A percentile compares a stretch with the other conserved stretches of the same genome.
phyloP scores from a whole-genome alignment of 2,329 filamentous ascomycete genomes.

The Xylariaceae sp. region DNA sequence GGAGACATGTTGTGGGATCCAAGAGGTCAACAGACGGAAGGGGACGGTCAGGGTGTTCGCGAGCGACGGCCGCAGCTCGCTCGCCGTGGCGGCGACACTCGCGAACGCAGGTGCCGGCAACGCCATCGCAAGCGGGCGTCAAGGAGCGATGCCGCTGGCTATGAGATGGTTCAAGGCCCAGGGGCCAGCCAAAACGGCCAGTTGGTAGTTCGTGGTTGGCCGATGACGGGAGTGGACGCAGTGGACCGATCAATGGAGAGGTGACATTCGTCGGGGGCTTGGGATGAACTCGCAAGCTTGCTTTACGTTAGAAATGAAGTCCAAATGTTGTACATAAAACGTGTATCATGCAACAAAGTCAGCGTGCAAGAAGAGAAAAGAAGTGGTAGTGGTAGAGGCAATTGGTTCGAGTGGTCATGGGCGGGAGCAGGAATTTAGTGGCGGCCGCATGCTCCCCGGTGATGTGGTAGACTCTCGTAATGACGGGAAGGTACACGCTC shows the following conservation, averaged over 20 bases:
- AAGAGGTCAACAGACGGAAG: conserved; percentile 28
- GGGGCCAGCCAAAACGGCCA: conserved; percentile 15
- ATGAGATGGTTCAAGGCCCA: conserved; percentile 5
- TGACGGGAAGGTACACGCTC: background rate
- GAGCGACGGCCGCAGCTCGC: conserved; percentile 44
- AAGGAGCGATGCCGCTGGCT: background rate
- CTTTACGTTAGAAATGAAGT: background rate
- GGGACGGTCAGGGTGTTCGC: conserved; percentile 37
- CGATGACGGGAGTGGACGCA: conserved; percentile 5
- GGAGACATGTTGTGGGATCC: conserved; percentile 5
- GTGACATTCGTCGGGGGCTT: background rate
- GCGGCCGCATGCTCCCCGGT: conserved; percentile 4
- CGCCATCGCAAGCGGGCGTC: conserved; percentile 26
- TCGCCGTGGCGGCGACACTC: conserved; percentile 40
- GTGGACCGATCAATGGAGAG: background rate
- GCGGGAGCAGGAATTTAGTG: background rate
- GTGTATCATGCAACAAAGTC: background rate
- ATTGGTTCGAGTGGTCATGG: background rate
- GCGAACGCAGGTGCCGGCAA: conserved; percentile 29
- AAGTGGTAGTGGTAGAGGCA: background rate
- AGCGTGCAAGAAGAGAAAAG: background rate
- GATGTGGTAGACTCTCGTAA: background rate
- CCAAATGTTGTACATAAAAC: background rate
- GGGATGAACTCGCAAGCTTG: background rate
- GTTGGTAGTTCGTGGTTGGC: conserved; percentile 2